phyloP scores from a whole-genome alignment of 1,284 basidiomycete species.

The Heterobasidion occidentale region DNA sequence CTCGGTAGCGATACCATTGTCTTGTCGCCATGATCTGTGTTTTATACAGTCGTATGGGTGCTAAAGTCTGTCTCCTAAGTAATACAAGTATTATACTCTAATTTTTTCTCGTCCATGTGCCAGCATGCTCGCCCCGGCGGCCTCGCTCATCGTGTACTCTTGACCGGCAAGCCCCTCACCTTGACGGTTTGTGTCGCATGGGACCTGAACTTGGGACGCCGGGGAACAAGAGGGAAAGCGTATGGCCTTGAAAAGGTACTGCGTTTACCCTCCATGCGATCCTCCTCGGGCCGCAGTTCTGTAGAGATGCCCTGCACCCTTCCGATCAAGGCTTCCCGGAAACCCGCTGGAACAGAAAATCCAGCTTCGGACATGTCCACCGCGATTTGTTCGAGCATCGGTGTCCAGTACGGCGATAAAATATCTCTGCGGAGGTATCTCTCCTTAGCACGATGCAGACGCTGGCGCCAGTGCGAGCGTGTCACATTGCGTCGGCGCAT shows the following conservation, averaged over 20 bases:
- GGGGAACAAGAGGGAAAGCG: constrained; percentile 19
- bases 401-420: constrained; percentile 22
- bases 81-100: no score
- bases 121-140: not conserved
- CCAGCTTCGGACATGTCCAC: constrained; percentile 37
- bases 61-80: no score
- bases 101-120: not conserved
- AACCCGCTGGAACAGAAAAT: constrained; percentile 37
- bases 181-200: constrained; percentile 25
- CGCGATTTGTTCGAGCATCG: constrained; percentile 35
- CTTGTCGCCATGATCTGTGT: no score
- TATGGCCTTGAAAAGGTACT: constrained; percentile 19
- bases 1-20: no score
- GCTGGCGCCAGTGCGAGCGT: constrained; percentile 22
- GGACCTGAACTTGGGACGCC: constrained; percentile 13
- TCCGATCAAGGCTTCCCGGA: constrained; percentile 37
- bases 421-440: constrained; percentile 11
- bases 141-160: not conserved
- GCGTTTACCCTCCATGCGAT: not conserved
- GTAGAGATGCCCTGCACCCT: constrained; percentile 10
- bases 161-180: constrained; percentile 31
- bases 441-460: constrained; percentile 19
- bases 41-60: no score
- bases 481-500: constrained; percentile 15
- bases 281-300: not conserved